Base-by-base conservation (phyloP, 805 yeast species). In the Tetrapisispora phaffii region DNA sequence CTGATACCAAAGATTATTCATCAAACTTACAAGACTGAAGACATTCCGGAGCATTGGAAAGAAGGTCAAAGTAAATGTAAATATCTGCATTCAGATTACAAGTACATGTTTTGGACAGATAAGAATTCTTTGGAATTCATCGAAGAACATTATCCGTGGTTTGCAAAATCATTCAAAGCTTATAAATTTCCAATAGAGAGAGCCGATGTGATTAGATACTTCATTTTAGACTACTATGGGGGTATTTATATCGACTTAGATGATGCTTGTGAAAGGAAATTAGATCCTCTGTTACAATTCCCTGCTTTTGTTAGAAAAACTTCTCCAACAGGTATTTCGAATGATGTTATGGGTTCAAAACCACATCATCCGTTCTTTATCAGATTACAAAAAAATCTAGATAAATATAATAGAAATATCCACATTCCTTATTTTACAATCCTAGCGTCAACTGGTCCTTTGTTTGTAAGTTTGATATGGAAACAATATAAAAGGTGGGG, bases 391-490 rank as follows among this genome's bases (percentile, higher is more conserved):
- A 82, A 81, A 49, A 75, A 75, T 39, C 70, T 89, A 48, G 65
- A 78, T 49, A 70, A 65, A 42, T 82, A 77, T 58, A 79, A 86
- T 57, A 72, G 75, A 53, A 82, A 85, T 63, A 87, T 94, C 84
- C 65, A 83, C 32, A 79, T 86, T 16, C 95, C 96, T 13, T 89
- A 89, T 67, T 69, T 88, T 49, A 87, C 96, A 29, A 87, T 89
- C 62, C 86, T 89, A 96, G 83, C 78, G 58, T 80, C 94, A 12
- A 89, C 97, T 0, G 97, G 97, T 12, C 96, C 97, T 0, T 67
- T 89, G 45, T 88, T 85, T 58, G 70, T 89, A 37, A 82, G 93
- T 19, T 88, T 85, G 31, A 74, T 89, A 54, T 84, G 95, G 88
- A 85, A 85, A 65, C 85, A 80, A 56, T 88, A 84, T 65, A 84